phyloP scores from a whole-genome alignment of 345 rosid genomes.

The Noccaea caerulescens region DNA sequence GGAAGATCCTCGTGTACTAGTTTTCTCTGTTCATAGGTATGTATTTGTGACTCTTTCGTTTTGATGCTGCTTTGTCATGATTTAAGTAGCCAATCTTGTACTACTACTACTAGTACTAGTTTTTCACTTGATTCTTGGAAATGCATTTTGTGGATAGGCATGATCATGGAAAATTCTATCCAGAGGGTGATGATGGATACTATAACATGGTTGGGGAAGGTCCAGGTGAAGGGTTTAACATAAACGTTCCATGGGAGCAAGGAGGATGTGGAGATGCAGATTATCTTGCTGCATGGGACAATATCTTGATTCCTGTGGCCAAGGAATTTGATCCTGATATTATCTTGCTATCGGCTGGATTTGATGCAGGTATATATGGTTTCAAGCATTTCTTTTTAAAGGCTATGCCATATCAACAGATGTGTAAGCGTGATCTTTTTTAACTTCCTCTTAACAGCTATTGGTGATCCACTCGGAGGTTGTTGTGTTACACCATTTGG shows the following conservation, averaged over 20 bases:
- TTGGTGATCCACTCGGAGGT: constrained; percentile 88
- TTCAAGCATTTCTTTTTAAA: neutral
- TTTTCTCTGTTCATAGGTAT: constrained; percentile 98
- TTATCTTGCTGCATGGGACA: constrained; percentile 93
- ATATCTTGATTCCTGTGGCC: constrained; percentile 80
- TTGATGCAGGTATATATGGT: constrained; percentile 77
- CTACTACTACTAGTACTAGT: no score
- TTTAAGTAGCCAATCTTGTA: neutral
- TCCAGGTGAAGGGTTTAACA: constrained; percentile 85
- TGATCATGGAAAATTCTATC: constrained; percentile 84
- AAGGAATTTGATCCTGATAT: constrained; percentile 80
- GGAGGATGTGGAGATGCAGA: constrained; percentile 85
- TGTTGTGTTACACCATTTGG: constrained; percentile 85
- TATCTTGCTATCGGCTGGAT: constrained; percentile 85
- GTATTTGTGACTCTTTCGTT: neutral
- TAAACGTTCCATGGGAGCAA: constrained; percentile 96
- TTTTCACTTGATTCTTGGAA: neutral
- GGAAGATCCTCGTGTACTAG: constrained; percentile 84
- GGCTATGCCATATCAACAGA: neutral
- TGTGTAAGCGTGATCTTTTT: constrained; percentile 17
- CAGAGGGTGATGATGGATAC: constrained; percentile 74
- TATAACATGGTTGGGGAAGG: constrained; percentile 92
- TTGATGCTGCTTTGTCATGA: neutral
- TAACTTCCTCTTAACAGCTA: constrained; percentile 55
- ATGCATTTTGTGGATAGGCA: constrained; percentile 53